Base-by-base conservation (phyloP, 495 filamentous ascomycete genomes). In the Penicillium cataractarum region DNA sequence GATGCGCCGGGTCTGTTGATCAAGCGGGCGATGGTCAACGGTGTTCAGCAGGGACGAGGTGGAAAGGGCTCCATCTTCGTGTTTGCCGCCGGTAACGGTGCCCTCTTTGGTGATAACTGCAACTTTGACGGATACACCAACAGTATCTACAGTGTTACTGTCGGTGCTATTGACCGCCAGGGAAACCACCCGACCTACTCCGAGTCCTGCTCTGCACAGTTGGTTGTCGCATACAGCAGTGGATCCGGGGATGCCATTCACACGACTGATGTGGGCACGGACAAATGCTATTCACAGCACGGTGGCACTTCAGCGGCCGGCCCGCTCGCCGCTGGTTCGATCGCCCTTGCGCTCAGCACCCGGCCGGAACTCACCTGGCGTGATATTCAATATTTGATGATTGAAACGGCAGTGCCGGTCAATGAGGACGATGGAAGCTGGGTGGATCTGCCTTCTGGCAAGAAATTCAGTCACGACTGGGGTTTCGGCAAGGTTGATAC, bases 61-160 rank as follows among this genome's bases (percentile, higher is more conserved):
- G 90, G 92, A 2, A 84, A 85, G 57, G 95, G 95, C n/a, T 95
- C 92, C 13, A 89, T 99, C 63, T 99, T 92, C 67, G 95, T 99
- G 52, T 99, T 99, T 75, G 95, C 95, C 19, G 95, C 93, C 63
- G 95, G 95, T 59, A 99, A 99, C 71, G 95, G 95, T 37, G 96
- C 93, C 26, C 74, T 77, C n/a, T 83, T 70, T 51, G 93, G 90
- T 42, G 95, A 99, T 71, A 97, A 99, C 77, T 99, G 95, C 84
- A 99, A 99, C 72, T 99, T 98, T 69, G 95, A 99, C 71, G 95
- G 95, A 12, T 99, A 99, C 74, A 98, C 96, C 65, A 99, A 99
- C 78, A 97, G 92, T 71, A 99, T 99, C 59, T 99, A 98, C 82
- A 97, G 92, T 71, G 92, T 99, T 67, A 97, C 93, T 2, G 93